Percentiles rank a stretch among this genome's conserved stretches.
Conservation (phyloP, 139 green algal species). For the Tetraselmis chui region DNA sequence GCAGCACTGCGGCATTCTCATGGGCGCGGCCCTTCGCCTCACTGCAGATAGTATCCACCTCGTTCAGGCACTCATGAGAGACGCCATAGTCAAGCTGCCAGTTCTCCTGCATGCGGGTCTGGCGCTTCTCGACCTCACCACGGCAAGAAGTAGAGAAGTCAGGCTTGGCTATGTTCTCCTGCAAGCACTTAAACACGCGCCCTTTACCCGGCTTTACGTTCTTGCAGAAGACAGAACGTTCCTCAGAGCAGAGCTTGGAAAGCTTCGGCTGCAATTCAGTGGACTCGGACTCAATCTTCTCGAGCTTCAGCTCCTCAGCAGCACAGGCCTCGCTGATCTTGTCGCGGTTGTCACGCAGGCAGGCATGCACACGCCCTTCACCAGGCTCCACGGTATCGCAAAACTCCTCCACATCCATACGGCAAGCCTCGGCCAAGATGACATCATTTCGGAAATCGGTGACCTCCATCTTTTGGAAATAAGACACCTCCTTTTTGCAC, state of each 20-base stretch:
- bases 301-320: slow-evolving; percentile 64
- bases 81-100: slow-evolving; percentile 72
- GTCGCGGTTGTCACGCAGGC: slow-evolving; percentile 57
- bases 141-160: slow-evolving; percentile 59
- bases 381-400: slow-evolving; percentile 57
- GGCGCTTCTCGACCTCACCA: slow-evolving; percentile 34
- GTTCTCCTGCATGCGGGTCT: slow-evolving; percentile 48
- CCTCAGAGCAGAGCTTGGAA: slow-evolving; percentile 58
- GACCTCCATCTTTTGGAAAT: slow-evolving; percentile 79
- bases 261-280: slow-evolving; percentile 66
- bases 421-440: slow-evolving; percentile 60
- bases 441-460: slow-evolving; percentile 65
- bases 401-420: slow-evolving; percentile 53
- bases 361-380: slow-evolving; percentile 66
- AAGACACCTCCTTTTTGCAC: slow-evolving; percentile 75
- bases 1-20: slow-evolving; percentile 1
- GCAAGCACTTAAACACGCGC: slow-evolving; percentile 65
- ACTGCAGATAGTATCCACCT: slow-evolving; percentile 46
- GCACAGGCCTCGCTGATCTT: slow-evolving; percentile 55
- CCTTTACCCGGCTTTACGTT: slow-evolving; percentile 40
- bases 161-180: slow-evolving; percentile 59
- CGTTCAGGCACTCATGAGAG: slow-evolving; percentile 46
- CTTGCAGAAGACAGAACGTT: slow-evolving; percentile 61
- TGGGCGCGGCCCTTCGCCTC: neutral
- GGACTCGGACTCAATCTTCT: slow-evolving; percentile 43